Percentiles rank a stretch among this genome's conserved stretches.
Conservation (phyloP, 2,329 filamentous ascomycete genomes). For the Stylonectria norvegica region DNA sequence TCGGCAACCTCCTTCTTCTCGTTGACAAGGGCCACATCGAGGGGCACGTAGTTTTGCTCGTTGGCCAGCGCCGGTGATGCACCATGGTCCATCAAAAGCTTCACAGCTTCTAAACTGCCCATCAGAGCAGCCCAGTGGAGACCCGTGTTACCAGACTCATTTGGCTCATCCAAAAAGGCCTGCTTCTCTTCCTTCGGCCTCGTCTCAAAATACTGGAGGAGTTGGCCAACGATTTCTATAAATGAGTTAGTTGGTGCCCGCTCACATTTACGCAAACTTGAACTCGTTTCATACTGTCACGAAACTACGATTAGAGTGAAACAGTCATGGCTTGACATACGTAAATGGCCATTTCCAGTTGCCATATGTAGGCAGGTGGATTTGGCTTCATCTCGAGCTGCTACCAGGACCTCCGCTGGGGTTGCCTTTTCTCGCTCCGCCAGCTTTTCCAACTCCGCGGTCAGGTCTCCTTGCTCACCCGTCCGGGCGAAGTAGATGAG, state of each 20-base stretch:
- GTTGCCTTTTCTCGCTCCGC: constrained; percentile 58
- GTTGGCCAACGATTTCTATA: constrained; percentile 43
- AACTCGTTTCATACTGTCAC: accelerated
- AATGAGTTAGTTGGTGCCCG: constrained; percentile 5
- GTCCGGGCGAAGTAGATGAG: constrained; percentile 81
- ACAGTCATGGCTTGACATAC: constrained; percentile 43
- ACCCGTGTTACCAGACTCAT: constrained; percentile 82
- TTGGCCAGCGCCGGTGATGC: constrained; percentile 78
- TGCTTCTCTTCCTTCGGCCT: constrained; percentile 41
- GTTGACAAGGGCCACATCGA: constrained; percentile 70
- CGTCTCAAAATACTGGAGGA: constrained; percentile 43
- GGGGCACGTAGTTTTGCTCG: constrained; percentile 75
- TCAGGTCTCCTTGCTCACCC: constrained; percentile 70
- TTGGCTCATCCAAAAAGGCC: constrained; percentile 64
- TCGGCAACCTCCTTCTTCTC: constrained; percentile 64
- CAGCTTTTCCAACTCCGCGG: constrained; percentile 55
- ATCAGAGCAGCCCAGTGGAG: constrained; percentile 93
- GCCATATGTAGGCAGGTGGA: constrained; percentile 90
- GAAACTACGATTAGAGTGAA: too few species aligned
- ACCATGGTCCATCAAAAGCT: constrained; percentile 70
- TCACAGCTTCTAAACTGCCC: constrained; percentile 77
- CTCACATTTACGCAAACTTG: not conserved
- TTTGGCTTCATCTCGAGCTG: constrained; percentile 69
- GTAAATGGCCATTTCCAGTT: constrained; percentile 80
- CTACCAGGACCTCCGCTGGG: constrained; percentile 61